Percentiles rank a stretch among this genome's conserved stretches.
Evolutionary conservation across 2,329 filamentous ascomycete genomes (phyloP).

Genomic region (Aotearoamyces nothofagi): DNA sequence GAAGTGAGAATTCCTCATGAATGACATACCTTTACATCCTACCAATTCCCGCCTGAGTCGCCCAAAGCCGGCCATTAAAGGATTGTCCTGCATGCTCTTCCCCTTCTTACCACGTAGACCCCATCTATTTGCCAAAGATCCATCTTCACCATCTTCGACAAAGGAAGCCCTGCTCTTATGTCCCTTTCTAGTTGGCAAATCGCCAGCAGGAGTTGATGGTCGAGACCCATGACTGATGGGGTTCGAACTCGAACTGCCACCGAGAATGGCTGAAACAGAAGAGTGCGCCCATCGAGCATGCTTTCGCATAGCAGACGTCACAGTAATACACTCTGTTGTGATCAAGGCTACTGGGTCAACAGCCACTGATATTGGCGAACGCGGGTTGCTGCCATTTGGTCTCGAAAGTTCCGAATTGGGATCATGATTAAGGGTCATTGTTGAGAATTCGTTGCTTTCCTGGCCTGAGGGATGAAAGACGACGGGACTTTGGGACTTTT

Average conservation of each 20-base stretch:
- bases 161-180: conserved; percentile 10
- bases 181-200: conserved; percentile 9
- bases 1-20: conserved; percentile 7
- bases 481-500: too few relatives aligned
- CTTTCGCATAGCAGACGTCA: conserved; percentile 97
- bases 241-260: conserved; percentile 47
- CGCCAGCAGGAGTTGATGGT: conserved; percentile 22
- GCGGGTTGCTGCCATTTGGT: conserved; percentile 10
- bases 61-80: conserved; percentile 87
- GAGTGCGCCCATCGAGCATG: conserved; percentile 92
- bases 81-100: conserved; percentile 95
- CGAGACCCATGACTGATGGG: conserved; percentile 34
- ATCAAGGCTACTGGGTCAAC: conserved; percentile 86
- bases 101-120: conserved; percentile 88
- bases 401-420: conserved; percentile 3
- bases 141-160: conserved; percentile 30
- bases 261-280: conserved; percentile 88
- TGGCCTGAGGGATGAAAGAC: too few relatives aligned
- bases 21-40: conserved; percentile 68
- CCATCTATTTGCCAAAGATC: conserved; percentile 66
- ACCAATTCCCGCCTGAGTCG: conserved; percentile 78
- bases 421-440: too few relatives aligned
- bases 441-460: too few relatives aligned
- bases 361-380: conserved; percentile 49
- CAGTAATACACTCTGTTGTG: conserved; percentile 96